Evolutionary conservation across 2,329 filamentous ascomycete species (phyloP).

Genomic region (Chaetomium sp.): DNA sequence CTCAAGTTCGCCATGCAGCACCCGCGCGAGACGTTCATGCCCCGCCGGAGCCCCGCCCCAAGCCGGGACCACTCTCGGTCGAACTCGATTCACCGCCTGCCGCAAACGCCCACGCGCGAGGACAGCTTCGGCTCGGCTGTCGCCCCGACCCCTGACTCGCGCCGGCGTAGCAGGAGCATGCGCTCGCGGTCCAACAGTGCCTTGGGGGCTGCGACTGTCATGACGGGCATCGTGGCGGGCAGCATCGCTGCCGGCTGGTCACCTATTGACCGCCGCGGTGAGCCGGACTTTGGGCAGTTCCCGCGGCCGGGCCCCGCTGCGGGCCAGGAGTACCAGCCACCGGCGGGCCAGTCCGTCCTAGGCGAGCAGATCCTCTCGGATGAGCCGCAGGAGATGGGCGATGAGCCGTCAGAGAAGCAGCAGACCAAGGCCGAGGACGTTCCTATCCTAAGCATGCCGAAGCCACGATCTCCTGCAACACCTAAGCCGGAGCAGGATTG

Average conservation of each 20-base stretch:
- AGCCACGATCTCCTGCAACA: conserved; percentile 29
- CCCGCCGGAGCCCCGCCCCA: conserved; percentile 63
- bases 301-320: conserved; percentile 37
- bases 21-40: conserved; percentile 69
- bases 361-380: conserved; percentile 38
- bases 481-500: conserved; percentile 8
- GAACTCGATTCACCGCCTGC: conserved; percentile 58
- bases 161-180: conserved; percentile 68
- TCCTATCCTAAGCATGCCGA: conserved; percentile 33
- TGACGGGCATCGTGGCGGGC: conserved; percentile 81
- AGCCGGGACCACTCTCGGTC: conserved; percentile 65
- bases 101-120: conserved; percentile 64
- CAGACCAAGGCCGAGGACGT: conserved; percentile 23
- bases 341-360: conserved; percentile 24
- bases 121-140: conserved; percentile 49
- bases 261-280: conserved; percentile 59
- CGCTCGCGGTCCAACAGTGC: conserved; percentile 69
- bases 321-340: conserved; percentile 17
- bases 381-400: conserved; percentile 42
- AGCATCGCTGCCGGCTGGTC: conserved; percentile 78
- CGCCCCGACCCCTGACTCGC: conserved; percentile 59
- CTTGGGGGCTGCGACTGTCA: conserved; percentile 73
- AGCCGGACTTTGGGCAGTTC: conserved; percentile 43
- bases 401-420: conserved; percentile 19
- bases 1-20: conserved; percentile 78